These are phyloP conservation scores for Aristolochia fimbriata DNA, from an alignment of 164 flowering plant genomes.

Conservation along the genomic window DNA sequence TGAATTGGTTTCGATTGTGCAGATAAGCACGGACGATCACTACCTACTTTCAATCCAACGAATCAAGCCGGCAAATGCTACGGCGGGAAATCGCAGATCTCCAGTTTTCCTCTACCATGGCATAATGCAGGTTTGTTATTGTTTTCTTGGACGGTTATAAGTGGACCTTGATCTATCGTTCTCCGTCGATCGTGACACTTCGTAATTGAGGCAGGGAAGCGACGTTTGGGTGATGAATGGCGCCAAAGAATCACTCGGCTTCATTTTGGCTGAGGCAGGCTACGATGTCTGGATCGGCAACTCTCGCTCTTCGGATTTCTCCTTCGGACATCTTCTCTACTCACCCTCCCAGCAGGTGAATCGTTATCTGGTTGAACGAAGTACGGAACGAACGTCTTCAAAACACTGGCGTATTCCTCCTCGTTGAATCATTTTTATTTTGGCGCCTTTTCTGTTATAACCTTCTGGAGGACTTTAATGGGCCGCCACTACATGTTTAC, in stretches of 20 bases:
- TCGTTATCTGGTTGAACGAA: no score
- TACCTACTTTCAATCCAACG: slow-evolving; percentile 6
- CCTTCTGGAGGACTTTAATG: background rate
- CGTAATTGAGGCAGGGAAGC: slow-evolving; percentile 4
- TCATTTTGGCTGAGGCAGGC: slow-evolving; percentile 11
- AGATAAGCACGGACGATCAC: slow-evolving; percentile 6
- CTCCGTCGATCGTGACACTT: background rate
- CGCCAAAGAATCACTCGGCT: slow-evolving; percentile 4
- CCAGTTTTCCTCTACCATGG: slow-evolving; percentile 12
- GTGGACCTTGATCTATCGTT: background rate
- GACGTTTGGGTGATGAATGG: slow-evolving; percentile 8
- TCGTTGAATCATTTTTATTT: background rate
- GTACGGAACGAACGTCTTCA: background rate
- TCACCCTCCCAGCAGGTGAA: slow-evolving; percentile 7
- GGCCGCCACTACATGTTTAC: no score
- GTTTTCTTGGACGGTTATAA: background rate
- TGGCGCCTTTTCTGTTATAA: background rate
- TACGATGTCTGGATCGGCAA: slow-evolving; percentile 14
- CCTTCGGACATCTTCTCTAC: slow-evolving; percentile 6
- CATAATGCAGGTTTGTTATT: slow-evolving; percentile 7
- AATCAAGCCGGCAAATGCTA: background rate
- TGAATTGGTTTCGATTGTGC: background rate
- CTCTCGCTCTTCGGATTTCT: slow-evolving; percentile 10
- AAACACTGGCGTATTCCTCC: background rate
- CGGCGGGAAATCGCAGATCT: background rate